Base-by-base conservation (phyloP, 352 stramenopile species). In the Globisporangium emineosum region DNA sequence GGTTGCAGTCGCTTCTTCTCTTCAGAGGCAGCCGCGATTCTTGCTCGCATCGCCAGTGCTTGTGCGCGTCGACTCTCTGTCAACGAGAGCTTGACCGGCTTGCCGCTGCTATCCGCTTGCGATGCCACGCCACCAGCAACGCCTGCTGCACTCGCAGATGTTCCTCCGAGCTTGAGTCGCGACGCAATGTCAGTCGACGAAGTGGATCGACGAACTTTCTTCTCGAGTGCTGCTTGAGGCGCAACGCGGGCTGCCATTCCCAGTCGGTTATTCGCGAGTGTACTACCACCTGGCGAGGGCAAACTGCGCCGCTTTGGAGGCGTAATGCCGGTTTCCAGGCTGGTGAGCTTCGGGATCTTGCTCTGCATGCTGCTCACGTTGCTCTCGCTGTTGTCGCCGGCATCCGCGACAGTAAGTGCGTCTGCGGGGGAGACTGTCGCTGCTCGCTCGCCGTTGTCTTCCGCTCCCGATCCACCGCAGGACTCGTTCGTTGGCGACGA, bases 191-290 rank as follows among this genome's bases (percentile, higher is more conserved):
- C 63, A 15, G 17, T 45, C 15, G 57, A 40, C 23, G 59, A 57
- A 5, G 57, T 69, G n/a, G 64, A 49, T 8, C 64, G 57, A 5
- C 58, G 64, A 6, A 69, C 42, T 23, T 56, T 54, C 35, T 60
- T 64, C 25, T 69, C 64, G 21, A 69, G 51, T 10, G 54, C 19
- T 29, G 64, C 64, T 30, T 64, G 57, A 2, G 64, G 64, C 3
- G 64, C 51, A 10, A 77, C 70, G 29, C 72, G 69, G 8, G 74
- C 69, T 0, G 78, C 69, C 72, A 85, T 85, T 1, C 78, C 78
- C n/a, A 83, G 64, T 50, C 74, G 50, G 29, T 60, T 75, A 0
- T 57, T 66, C 54, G 62, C 47, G 8, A 73, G 43, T 35, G 52
- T 72, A 33, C 57, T 59, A 12, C 59, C 63, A 13, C 60, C 66